phyloP scores from a whole-genome alignment of 306 rosid genomes.

The Sicyos edulis region DNA sequence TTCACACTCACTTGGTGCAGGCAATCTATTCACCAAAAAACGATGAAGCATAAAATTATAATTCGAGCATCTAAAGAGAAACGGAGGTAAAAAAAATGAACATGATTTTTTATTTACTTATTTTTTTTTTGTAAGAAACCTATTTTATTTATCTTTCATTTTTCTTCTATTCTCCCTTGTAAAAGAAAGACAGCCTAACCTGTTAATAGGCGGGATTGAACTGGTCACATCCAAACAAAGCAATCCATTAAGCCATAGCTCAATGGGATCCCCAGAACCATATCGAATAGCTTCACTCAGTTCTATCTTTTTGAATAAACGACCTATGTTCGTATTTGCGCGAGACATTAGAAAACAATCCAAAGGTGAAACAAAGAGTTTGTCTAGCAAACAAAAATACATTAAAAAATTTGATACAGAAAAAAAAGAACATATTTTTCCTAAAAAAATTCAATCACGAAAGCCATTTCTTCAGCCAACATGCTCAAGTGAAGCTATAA shows the following conservation, averaged over 20 bases:
- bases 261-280: slow-evolving; percentile 86
- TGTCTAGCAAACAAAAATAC: not conserved
- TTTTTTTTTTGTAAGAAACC: no score
- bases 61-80: slow-evolving; percentile 12
- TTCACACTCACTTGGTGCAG: slow-evolving; percentile 76
- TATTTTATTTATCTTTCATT: not conserved
- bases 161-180: not conserved
- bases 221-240: slow-evolving; percentile 84
- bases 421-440: not conserved
- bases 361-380: not conserved
- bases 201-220: slow-evolving; percentile 62
- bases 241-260: slow-evolving; percentile 75
- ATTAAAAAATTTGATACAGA: not conserved
- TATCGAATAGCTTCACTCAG: slow-evolving; percentile 87
- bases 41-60: slow-evolving; percentile 16
- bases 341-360: slow-evolving; percentile 25
- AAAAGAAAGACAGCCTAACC: slow-evolving; percentile 35
- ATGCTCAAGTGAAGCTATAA: not conserved
- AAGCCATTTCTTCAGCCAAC: not conserved
- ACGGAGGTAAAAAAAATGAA: not conserved
- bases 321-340: slow-evolving; percentile 42
- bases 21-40: slow-evolving; percentile 52
- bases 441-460: not conserved
- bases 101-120: no score
- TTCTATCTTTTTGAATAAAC: slow-evolving; percentile 73